phyloP scores from a whole-genome alignment of 1,139 yeast genomes.

The Debaryomycetaceae sp. region DNA sequence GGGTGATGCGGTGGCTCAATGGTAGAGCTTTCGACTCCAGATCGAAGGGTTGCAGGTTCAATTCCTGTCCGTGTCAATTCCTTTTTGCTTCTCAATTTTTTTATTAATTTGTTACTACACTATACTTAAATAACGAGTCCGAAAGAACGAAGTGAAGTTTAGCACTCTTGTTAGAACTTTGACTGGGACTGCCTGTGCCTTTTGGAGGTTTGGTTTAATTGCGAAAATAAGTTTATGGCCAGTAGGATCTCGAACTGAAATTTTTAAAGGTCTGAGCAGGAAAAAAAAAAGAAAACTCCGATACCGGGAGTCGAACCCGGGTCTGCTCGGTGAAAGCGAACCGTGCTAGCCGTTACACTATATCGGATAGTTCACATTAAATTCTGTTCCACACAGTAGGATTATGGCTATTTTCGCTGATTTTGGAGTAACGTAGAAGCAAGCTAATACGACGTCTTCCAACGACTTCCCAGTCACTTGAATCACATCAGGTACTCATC shows the following conservation, averaged over 20 bases:
- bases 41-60: slow-evolving; percentile 76
- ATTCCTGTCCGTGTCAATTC: slow-evolving; percentile 70
- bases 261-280: too few relatives aligned
- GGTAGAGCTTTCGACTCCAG: slow-evolving; percentile 93
- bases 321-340: slow-evolving; percentile 80
- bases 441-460: too few relatives aligned
- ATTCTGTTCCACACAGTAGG: too few relatives aligned
- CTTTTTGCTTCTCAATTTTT: slow-evolving; percentile 13
- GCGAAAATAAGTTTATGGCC: too few relatives aligned
- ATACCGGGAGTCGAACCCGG: slow-evolving; percentile 84
- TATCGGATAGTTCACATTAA: slow-evolving; percentile 53
- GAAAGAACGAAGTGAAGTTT: background rate
- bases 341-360: slow-evolving; percentile 84
- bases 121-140: background rate
- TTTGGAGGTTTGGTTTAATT: too few relatives aligned
- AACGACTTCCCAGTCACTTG: too few relatives aligned
- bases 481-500: too few relatives aligned
- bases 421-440: too few relatives aligned
- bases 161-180: background rate
- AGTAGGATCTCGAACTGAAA: too few relatives aligned
- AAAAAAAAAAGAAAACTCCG: slow-evolving; percentile 45
- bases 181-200: too few relatives aligned
- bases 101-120: background rate
- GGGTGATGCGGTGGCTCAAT: slow-evolving; percentile 86
- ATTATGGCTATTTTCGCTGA: too few relatives aligned